A percentile compares a stretch with the other conserved stretches of the same genome.
phyloP scores from a whole-genome alignment of 495 filamentous ascomycete species.

The Penicillium robsamsonii region DNA sequence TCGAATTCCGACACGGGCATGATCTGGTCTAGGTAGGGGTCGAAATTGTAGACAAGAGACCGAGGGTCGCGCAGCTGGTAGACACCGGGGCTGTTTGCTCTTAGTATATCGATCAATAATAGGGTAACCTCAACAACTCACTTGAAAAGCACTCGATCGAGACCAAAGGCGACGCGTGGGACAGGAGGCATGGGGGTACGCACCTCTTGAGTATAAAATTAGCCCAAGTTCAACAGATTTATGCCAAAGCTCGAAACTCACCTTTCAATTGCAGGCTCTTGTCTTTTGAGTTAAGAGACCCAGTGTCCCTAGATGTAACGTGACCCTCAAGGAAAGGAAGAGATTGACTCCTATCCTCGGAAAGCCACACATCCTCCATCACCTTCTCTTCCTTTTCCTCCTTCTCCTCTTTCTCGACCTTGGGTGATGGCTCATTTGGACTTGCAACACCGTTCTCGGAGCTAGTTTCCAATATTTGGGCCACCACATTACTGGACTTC shows the following conservation, averaged over 20 bases:
- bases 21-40: slow-evolving; percentile 85
- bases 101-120: slow-evolving; percentile 12
- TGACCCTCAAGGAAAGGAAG: slow-evolving; percentile 12
- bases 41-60: slow-evolving; percentile 90
- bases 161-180: slow-evolving; percentile 69
- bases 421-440: background rate
- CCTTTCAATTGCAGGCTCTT: slow-evolving; percentile 14
- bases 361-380: background rate
- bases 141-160: slow-evolving; percentile 94
- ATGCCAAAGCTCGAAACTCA: slow-evolving; percentile 14
- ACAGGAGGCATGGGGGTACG: slow-evolving; percentile 57
- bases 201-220: slow-evolving; percentile 42
- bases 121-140: slow-evolving; percentile 24
- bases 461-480: background rate
- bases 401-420: background rate
- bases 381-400: background rate
- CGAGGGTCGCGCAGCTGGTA: slow-evolving; percentile 88
- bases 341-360: background rate
- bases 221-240: background rate
- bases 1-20: slow-evolving; percentile 93
- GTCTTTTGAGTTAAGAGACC: slow-evolving; percentile 15
- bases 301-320: slow-evolving; percentile 12
- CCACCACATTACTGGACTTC: background rate
- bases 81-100: slow-evolving; percentile 63
- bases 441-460: background rate